Base-by-base conservation (phyloP, 345 rosid species). In the Ailanthus altissimus region DNA sequence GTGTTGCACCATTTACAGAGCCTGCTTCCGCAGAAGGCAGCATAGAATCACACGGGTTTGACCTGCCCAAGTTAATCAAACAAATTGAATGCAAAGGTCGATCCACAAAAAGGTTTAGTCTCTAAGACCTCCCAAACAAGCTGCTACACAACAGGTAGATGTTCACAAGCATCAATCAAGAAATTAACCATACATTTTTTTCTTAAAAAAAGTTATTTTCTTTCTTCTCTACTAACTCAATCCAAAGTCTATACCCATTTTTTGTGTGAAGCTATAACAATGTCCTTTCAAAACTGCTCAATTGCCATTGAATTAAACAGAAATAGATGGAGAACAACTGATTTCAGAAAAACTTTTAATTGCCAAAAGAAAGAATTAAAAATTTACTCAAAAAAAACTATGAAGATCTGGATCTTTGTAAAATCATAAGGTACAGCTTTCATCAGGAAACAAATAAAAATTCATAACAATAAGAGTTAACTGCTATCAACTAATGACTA, bases 1-100 rank as follows among this genome's bases (percentile, higher is more conserved):
- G 69, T 73, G 62, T 78, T 20, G 21, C 72, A 60, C 42, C 64
- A 56, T 8, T 78, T n/a, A 59, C 73, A 60, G 49, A 18, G 51
- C 26, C 75, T 26, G 36, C 50, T 51, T 59, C 38, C 15, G 36
- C 36, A 50, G 67, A 60, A 67, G 77, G 18, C 42, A 42, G 75
- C 45, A 60, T 2, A 14, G 20, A 13, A 72, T 73, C 67, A 53
- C 66, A 32, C 4, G 13, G 7, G n/a, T 45, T 26, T 12, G 28
- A 26, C 56, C 76, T 58, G 42, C 18, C 15, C 4, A 20, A 58
- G 53, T 38, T 40, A 14, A 73, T 6, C 14, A 71, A 25, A 73
- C 11, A 43, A 58, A n/a, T 10, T 43, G 53, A 26, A 43, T n/a
- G 8, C 47, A 72, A 56, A 54, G 32, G 38, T 38, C 21, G 43